These are phyloP conservation scores for Petunia hybrid DNA, from an alignment of 305 asterid species.

Conservation along the genomic window DNA sequence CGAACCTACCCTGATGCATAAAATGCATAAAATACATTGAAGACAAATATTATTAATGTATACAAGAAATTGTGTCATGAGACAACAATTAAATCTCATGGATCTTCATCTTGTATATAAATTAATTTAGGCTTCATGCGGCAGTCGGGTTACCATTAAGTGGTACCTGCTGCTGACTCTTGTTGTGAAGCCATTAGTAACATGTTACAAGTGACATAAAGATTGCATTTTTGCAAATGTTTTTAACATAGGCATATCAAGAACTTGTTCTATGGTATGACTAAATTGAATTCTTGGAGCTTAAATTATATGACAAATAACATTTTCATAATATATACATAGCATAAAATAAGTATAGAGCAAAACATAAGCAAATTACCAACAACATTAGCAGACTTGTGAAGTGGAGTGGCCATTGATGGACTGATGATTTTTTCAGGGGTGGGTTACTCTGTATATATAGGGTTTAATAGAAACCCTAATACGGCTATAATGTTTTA, in stretches of 20 bases:
- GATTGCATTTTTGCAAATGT: no score
- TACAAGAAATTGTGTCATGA: constrained; percentile 72
- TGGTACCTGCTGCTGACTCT: constrained; percentile 94
- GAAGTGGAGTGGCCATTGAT: not conserved
- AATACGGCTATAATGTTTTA: not conserved
- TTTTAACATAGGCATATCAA: no score
- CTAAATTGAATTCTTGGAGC: no score
- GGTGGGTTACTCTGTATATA: not conserved
- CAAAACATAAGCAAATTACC: not conserved
- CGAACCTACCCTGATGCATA: no score
- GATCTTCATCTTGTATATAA: constrained; percentile 61
- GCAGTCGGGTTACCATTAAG: constrained; percentile 82
- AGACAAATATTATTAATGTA: constrained; percentile 31
- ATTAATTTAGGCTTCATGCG: constrained; percentile 78
- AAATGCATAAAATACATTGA: no score
- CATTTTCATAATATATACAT: no score
- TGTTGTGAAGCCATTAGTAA: constrained; percentile 62
- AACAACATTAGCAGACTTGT: not conserved
- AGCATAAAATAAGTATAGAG: not conserved
- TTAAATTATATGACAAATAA: no score
- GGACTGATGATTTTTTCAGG: not conserved
- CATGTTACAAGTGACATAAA: not conserved
- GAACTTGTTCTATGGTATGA: no score
- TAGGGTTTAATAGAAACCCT: not conserved
- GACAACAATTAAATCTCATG: constrained; percentile 48